Conservation (phyloP, 2,329 filamentous ascomycete genomes). For the Conoideocrella luteorostrata region DNA sequence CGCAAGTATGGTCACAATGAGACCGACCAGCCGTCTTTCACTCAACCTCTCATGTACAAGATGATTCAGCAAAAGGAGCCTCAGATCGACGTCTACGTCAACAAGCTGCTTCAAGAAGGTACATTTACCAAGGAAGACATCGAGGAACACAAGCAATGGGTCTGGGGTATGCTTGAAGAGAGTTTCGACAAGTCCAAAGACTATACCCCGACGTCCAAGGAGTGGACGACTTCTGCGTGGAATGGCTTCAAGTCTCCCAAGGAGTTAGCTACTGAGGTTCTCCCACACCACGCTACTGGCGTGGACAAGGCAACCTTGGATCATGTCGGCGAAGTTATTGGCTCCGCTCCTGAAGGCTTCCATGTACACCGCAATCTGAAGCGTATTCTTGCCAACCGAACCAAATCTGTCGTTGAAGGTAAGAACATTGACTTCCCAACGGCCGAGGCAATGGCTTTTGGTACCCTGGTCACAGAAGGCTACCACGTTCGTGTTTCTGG, state of each 20-base stretch:
- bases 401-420: constrained; percentile 87
- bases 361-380: constrained; percentile 90
- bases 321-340: constrained; percentile 77
- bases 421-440: constrained; percentile 97
- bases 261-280: constrained; percentile 87
- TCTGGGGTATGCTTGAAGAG: constrained; percentile 98
- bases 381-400: constrained; percentile 83
- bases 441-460: constrained; percentile 91
- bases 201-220: constrained; percentile 91
- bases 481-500: constrained; percentile 97
- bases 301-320: constrained; percentile 67
- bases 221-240: constrained; percentile 98
- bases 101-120: constrained; percentile 84
- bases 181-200: constrained; percentile 97
- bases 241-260: constrained; percentile 99
- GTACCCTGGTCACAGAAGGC: constrained; percentile 82
- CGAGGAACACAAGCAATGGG: constrained; percentile 99
- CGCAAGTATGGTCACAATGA: constrained; percentile 99
- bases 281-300: constrained; percentile 84
- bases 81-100: constrained; percentile 84
- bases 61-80: constrained; percentile 78
- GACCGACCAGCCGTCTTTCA: constrained; percentile 98
- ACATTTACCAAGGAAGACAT: constrained; percentile 97
- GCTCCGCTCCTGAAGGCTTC: constrained; percentile 76
- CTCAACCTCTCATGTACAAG: constrained; percentile 99